phyloP scores from a whole-genome alignment of 176 grass and related monocot genomes.

The Canna indica region DNA sequence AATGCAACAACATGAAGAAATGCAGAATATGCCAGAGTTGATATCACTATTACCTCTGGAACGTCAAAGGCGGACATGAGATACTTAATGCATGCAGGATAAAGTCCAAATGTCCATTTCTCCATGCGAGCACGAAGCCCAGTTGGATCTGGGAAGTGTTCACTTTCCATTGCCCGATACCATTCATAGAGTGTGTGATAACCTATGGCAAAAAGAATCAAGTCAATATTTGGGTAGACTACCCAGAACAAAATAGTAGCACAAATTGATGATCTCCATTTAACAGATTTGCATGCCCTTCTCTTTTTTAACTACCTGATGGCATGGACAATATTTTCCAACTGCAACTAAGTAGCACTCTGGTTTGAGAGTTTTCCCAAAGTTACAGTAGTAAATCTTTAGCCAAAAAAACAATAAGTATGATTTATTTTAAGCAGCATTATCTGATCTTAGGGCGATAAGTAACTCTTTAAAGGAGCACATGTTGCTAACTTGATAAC shows the following conservation, averaged over 20 bases:
- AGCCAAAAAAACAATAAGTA: not conserved
- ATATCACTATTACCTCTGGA: constrained; percentile 53
- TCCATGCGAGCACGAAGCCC: constrained; percentile 69
- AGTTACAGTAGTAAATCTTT: not conserved
- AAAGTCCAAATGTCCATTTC: constrained; percentile 82
- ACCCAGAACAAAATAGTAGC: not conserved
- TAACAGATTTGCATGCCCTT: too few species aligned
- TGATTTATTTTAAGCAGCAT: too few species aligned
- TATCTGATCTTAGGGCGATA: not conserved
- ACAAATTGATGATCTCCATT: not conserved
- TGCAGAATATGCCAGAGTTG: not conserved
- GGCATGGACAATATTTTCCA: not conserved
- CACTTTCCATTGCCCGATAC: constrained; percentile 82
- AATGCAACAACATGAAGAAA: not conserved
- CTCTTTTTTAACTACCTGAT: not conserved
- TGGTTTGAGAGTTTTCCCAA: not conserved
- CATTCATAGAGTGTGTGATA: constrained; percentile 97
- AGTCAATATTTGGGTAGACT: not conserved
- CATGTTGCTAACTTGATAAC: not conserved
- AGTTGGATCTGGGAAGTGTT: constrained; percentile 89
- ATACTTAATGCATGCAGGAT: constrained; percentile 98
- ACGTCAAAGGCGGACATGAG: constrained; percentile 98
- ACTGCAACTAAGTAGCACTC: not conserved
- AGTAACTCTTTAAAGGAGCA: not conserved
- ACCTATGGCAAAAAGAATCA: constrained; percentile 28